Evolutionary conservation across 192 early-diverging fungal genomes (phyloP).

Genomic region (Chytriomyces sp.): DNA sequence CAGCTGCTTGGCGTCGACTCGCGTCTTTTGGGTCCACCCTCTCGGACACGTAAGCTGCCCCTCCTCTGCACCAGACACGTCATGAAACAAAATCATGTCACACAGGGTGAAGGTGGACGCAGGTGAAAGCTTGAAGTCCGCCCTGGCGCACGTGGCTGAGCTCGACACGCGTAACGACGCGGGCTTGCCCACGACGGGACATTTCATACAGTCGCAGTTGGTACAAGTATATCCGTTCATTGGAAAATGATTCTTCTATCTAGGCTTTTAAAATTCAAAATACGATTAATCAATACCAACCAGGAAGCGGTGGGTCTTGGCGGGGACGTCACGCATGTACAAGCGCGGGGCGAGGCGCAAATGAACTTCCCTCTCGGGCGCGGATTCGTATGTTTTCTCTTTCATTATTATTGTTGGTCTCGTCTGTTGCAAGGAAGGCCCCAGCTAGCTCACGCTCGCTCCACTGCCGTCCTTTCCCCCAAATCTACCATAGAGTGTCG

Average conservation of each 20-base stretch:
- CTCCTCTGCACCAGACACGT: no score
- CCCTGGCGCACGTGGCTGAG: conserved; percentile 65
- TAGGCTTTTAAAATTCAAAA: not conserved
- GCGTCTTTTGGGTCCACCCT: conserved; percentile 47
- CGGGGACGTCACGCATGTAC: conserved; percentile 78
- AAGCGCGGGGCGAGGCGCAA: conserved; percentile 72
- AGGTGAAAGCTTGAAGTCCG: conserved; percentile 85
- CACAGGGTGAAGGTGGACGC: no score
- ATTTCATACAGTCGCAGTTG: conserved; percentile 27
- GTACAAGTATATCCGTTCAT: not conserved
- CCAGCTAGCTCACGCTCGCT: no score
- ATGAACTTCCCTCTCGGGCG: conserved; percentile 51
- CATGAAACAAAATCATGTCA: conserved; percentile 12
- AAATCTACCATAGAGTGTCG: conserved; percentile 16
- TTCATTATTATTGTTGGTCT: not conserved
- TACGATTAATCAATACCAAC: no score
- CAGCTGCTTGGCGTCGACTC: conserved; percentile 80
- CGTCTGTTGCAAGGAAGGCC: not conserved
- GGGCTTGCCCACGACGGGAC: conserved; percentile 74
- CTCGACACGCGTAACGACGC: conserved; percentile 78
- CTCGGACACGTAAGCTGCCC: conserved; percentile 41
- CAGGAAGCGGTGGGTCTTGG: conserved; percentile 71
- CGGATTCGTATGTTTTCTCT: not conserved
- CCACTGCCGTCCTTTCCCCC: no score
- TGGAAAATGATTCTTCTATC: not conserved